Evolutionary conservation across 331 rosid species (phyloP).

Genomic region (Cucumis variabilis): DNA sequence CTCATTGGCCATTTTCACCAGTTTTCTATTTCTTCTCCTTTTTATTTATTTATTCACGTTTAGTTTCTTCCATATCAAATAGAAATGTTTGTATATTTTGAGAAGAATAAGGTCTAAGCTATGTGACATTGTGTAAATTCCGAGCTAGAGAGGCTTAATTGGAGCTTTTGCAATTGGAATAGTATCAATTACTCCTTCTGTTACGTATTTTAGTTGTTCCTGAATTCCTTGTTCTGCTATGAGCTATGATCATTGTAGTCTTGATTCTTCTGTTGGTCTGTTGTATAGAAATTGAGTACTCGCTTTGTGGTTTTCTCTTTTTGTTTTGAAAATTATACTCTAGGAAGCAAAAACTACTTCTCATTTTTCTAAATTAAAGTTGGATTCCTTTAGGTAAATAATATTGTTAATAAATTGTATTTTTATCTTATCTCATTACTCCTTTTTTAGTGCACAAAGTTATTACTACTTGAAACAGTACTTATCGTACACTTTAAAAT

Average conservation of each 20-base stretch:
- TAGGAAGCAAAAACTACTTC: slow-evolving; percentile 53
- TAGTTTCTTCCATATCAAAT: not conserved
- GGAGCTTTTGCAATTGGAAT: slow-evolving; percentile 12
- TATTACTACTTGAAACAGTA: slow-evolving; percentile 21
- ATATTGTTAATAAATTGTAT: not conserved
- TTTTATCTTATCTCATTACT: not conserved
- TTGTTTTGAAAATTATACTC: not conserved
- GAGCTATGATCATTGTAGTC: not conserved
- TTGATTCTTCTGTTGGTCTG: not conserved
- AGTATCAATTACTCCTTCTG: not conserved
- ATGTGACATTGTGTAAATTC: not conserved
- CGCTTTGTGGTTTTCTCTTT: not conserved
- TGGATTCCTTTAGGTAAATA: slow-evolving; percentile 45
- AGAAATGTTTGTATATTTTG: not conserved
- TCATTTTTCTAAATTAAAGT: slow-evolving; percentile 46
- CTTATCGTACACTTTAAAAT: slow-evolving; percentile 8
- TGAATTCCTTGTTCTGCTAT: not conserved
- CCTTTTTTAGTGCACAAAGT: not conserved
- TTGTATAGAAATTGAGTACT: not conserved
- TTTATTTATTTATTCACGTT: not conserved
- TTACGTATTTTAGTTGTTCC: not conserved
- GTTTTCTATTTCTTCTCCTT: slow-evolving; percentile 34
- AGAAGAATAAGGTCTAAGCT: not conserved
- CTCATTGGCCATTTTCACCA: slow-evolving; percentile 68
- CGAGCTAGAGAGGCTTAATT: not conserved